These are phyloP conservation scores for Pisolithus albus DNA, from an alignment of 768 basidiomycete genomes.

Conservation along the genomic window DNA sequence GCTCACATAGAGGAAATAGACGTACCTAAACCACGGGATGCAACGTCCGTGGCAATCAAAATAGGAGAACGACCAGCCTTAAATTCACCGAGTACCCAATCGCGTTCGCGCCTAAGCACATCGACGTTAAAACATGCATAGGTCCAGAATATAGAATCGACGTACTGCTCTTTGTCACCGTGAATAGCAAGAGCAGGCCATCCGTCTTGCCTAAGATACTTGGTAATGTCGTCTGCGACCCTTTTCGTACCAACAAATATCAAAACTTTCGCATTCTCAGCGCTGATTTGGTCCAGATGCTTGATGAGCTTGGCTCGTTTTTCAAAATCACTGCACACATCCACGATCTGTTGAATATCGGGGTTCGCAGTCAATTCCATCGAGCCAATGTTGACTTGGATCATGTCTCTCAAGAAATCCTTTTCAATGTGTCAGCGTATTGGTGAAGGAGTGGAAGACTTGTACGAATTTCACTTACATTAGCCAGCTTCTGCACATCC, in stretches of 20 bases:
- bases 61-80: slow-evolving; percentile 97
- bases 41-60: slow-evolving; percentile 97
- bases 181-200: slow-evolving; percentile 99
- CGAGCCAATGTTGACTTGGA: slow-evolving; percentile 98
- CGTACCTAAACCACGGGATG: slow-evolving; percentile 99
- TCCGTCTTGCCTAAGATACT: slow-evolving; percentile 94
- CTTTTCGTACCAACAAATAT: slow-evolving; percentile 98
- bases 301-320: slow-evolving; percentile 95
- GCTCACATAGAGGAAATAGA: slow-evolving; percentile 44
- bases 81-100: slow-evolving; percentile 98
- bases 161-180: slow-evolving; percentile 97
- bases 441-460: slow-evolving; percentile 1
- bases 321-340: slow-evolving; percentile 96
- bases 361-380: slow-evolving; percentile 98
- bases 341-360: slow-evolving; percentile 93
- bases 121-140: neutral
- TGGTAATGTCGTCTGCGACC: slow-evolving; percentile 97
- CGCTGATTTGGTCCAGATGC: slow-evolving; percentile 92
- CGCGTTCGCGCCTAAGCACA: slow-evolving; percentile 77
- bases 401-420: slow-evolving; percentile 96
- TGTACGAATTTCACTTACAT: slow-evolving; percentile 37
- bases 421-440: slow-evolving; percentile 19
- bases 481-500: slow-evolving; percentile 96
- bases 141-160: slow-evolving; percentile 7
- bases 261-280: slow-evolving; percentile 96